Evolutionary conservation across 192 early-diverging fungal species (phyloP), one percentile per base, ranked within the genome.

Genomic region (Dimargaris xerosporica): DNA sequence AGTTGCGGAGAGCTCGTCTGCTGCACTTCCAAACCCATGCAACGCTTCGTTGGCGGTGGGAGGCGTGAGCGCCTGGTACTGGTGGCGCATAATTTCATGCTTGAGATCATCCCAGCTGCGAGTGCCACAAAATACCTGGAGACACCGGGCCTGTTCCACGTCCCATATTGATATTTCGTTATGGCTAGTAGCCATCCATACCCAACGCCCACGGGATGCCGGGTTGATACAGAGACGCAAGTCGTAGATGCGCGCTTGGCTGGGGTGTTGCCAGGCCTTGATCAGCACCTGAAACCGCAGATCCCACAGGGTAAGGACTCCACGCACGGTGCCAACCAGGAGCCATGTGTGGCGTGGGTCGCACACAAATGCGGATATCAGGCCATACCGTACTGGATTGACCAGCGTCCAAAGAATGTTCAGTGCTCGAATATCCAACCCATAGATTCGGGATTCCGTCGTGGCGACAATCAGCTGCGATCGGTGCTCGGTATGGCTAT

Each of bases 91-190:
- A 71, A 65, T 11, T 71, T 66, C 17, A 75, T 46, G 3, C 68
- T 72, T 19, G 69, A 66, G 28, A 62, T 69, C 59, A 75, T 76
- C 43, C 79, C 79, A 62, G 78, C 76, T 2, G 66, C 76, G 39
- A 62, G 63, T 62, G 1, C 82, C 82, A 28, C 75, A 86, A 80
- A 80, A 91, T 2, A 88, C 79, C 66, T 91, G 80, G 16, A 72
- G 64, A 68, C 89, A 91, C 54, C 80, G 70, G 16, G 76, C 65
- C n/a, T 71, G 71, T 29, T 84, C 82, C 48, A 93, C 75, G 67
- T 93, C 82, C 91, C 91, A 93, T 0, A 88, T 66, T n/a, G 84
- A 83, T 12, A 91, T 69, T 62, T 93, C 89, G 59, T 85, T 82
- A 21, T 79, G 76, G 17, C 84, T 83, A 6, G 90, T 75, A 11